phyloP scores from a whole-genome alignment of 441 rosid genomes.

The Jatropha podagrica region DNA sequence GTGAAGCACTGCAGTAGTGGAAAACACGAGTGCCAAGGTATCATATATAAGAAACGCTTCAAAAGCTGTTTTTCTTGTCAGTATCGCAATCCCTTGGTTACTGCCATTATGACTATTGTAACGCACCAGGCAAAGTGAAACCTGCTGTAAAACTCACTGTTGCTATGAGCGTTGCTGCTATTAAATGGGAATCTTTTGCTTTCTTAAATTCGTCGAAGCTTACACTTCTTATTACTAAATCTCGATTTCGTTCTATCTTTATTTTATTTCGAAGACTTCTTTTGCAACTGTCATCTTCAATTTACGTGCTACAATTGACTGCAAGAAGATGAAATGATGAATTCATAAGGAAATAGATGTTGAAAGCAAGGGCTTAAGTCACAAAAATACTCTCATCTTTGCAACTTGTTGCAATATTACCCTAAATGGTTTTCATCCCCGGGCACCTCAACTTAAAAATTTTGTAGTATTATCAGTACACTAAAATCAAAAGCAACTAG shows the following conservation, averaged over 20 bases:
- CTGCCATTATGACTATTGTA: neutral
- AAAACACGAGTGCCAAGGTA: constrained; percentile 7
- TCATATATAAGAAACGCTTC: constrained; percentile 20
- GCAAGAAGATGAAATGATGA: neutral
- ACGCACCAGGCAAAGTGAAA: constrained; percentile 24
- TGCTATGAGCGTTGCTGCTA: constrained; percentile 23
- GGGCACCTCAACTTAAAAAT: no score
- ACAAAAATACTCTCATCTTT: no score
- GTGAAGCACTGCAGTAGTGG: constrained; percentile 20
- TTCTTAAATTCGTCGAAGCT: neutral
- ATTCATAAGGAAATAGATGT: no score
- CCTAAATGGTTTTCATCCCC: no score
- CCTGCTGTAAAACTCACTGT: constrained; percentile 25
- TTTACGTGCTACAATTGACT: neutral
- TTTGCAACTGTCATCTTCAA: neutral
- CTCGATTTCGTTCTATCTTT: neutral
- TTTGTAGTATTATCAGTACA: no score
- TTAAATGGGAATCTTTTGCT: constrained; percentile 7
- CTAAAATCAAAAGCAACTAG: no score
- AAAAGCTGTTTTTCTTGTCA: constrained; percentile 20
- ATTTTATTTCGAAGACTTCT: neutral
- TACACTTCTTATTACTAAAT: neutral
- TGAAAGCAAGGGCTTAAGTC: no score
- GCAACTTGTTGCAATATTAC: no score
- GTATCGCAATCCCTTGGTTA: constrained; percentile 19